phyloP scores from a whole-genome alignment of 495 filamentous ascomycete genomes.

The Rostrohypoxylon terebratum region DNA sequence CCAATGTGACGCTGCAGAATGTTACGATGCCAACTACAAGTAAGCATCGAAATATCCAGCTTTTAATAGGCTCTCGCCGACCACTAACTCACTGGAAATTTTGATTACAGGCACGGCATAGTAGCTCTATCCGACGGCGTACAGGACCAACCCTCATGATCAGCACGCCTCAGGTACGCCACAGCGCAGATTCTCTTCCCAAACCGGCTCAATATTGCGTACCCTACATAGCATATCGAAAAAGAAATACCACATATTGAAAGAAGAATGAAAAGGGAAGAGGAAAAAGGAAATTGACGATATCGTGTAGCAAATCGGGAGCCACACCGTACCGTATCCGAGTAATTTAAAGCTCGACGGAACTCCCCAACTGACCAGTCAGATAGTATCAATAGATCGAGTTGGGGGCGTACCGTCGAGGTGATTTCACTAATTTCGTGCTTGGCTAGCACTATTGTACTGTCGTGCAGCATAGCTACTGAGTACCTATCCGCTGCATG shows the following conservation, averaged over 20 bases:
- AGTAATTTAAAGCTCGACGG: not conserved
- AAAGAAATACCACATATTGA: not conserved
- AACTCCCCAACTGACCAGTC: not conserved
- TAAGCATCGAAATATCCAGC: constrained; percentile 5
- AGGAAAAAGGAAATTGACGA: constrained; percentile 9
- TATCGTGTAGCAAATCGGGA: not conserved
- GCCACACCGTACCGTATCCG: not conserved
- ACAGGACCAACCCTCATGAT: constrained; percentile 29
- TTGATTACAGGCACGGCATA: constrained; percentile 7
- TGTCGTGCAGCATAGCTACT: constrained; percentile 12
- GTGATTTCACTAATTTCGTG: not conserved
- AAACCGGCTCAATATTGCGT: constrained; percentile 22
- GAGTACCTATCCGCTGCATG: constrained; percentile 27
- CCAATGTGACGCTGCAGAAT: not conserved
- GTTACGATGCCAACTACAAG: not conserved
- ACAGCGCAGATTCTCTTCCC: constrained; percentile 24
- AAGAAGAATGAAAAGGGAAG: not conserved
- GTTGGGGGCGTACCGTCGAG: not conserved
- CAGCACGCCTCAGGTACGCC: constrained; percentile 29
- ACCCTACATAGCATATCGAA: constrained; percentile 14
- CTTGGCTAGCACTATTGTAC: not conserved
- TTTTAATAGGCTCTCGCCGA: constrained; percentile 9
- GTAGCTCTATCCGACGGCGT: constrained; percentile 31
- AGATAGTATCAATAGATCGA: not conserved
- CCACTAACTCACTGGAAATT: not conserved